A percentile compares a stretch with the other conserved stretches of the same genome.
Evolutionary conservation across 768 basidiomycete genomes (phyloP).

Genomic region (Russula dissimulans): DNA sequence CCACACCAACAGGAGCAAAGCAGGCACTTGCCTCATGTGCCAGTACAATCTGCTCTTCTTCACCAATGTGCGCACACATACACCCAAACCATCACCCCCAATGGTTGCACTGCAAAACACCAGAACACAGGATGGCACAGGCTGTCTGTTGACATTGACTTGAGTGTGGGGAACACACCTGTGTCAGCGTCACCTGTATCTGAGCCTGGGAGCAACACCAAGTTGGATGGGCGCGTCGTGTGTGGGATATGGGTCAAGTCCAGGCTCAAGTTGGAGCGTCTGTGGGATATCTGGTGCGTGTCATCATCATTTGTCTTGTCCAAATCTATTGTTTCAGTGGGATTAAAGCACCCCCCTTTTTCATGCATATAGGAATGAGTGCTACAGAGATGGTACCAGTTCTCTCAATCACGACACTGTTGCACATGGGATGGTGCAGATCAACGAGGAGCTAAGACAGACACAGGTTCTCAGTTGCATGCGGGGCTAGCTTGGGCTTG

Average conservation of each 20-base stretch:
- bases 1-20: conserved; percentile 6
- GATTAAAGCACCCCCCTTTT: neutral
- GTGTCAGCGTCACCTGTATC: conserved; percentile 14
- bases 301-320: neutral
- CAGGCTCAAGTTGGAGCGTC: conserved; percentile 37
- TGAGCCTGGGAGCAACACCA: conserved; percentile 33
- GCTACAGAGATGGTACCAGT: conserved; percentile 43
- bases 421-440: conserved; percentile 67
- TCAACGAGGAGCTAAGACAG: conserved; percentile 65
- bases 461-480: conserved; percentile 28
- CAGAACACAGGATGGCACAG: conserved; percentile 64
- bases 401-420: conserved; percentile 53
- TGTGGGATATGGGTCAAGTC: conserved; percentile 52
- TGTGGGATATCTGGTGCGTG: conserved; percentile 56
- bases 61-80: conserved; percentile 15
- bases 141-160: conserved; percentile 52
- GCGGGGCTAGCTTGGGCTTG: neutral
- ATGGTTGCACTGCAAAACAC: conserved; percentile 33
- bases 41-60: conserved; percentile 27
- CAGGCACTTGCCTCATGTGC: conserved; percentile 14
- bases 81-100: conserved; percentile 27
- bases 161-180: conserved; percentile 25
- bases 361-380: conserved; percentile 52
- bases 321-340: neutral
- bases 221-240: conserved; percentile 45